These are phyloP conservation scores for Beauveria medogensis DNA, from an alignment of 2,329 filamentous ascomycete genomes.

Conservation along the genomic window DNA sequence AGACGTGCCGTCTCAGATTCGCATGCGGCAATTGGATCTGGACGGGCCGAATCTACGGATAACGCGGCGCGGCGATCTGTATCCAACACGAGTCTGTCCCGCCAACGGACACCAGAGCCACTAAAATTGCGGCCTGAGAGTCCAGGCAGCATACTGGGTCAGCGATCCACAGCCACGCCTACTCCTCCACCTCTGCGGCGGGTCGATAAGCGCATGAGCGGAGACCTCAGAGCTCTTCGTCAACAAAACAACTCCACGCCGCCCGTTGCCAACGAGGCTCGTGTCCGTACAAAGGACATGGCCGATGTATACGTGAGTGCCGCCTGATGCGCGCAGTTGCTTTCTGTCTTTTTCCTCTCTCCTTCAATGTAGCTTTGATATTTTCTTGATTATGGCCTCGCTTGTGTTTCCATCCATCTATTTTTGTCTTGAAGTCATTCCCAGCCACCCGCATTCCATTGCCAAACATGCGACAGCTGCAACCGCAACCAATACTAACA, in stretches of 20 bases:
- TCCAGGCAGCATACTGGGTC: constrained; percentile 45
- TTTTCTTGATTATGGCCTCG: background rate
- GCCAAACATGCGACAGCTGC: background rate
- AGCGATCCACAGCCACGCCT: constrained; percentile 36
- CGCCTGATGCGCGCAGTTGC: constrained; percentile 15
- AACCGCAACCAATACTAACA: constrained; percentile 14
- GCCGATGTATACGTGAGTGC: constrained; percentile 85
- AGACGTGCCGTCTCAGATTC: constrained; percentile 30
- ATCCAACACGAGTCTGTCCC: constrained; percentile 47
- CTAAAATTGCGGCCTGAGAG: constrained; percentile 55
- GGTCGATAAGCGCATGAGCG: constrained; percentile 59
- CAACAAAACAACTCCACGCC: constrained; percentile 37
- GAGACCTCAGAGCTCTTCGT: constrained; percentile 52
- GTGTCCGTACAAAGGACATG: constrained; percentile 78
- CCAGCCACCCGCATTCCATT: constrained; percentile 3
- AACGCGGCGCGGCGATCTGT: constrained; percentile 31
- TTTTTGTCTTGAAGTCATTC: background rate
- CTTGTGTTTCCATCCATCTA: background rate
- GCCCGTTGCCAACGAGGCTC: constrained; percentile 80
- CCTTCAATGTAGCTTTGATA: background rate
- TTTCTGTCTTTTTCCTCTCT: constrained; percentile 10
- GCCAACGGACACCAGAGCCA: constrained; percentile 46
- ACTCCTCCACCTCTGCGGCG: constrained; percentile 57
- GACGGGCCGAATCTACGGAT: constrained; percentile 16
- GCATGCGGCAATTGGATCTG: background rate